Base-by-base conservation (phyloP, 2,329 filamentous ascomycete genomes). In the Zasmidium angulare region DNA sequence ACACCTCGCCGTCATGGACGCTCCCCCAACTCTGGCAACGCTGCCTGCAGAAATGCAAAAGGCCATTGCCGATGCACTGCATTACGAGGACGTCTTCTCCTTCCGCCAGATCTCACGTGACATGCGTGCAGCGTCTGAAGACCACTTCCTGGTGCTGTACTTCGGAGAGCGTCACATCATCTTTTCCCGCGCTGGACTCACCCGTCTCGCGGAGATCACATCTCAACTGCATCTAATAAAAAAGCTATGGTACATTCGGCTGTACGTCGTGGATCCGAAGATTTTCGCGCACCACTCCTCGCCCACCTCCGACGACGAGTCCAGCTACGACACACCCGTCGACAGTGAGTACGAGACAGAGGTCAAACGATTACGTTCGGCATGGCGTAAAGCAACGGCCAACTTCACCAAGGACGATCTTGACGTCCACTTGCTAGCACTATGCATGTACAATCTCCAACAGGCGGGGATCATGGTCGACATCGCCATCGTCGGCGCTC, bases 41-140 rank as follows among this genome's bases (percentile, higher is more conserved):
- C 24, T 53, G 11, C 51, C 51, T 3, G 51, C 31, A 7, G 51
- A 53, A 22, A 20, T 53, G 51, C 51, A 53, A 17, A 40, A 43
- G 26, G 51, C 4, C 2, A 40, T 53, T 22, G 51, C 51, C 2
- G 31, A 43, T 7, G 26, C 19, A n/a, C 19, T 46, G n/a, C 24
- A 53, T 19, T 20, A 23, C 20, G 23, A 40, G 3, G 17, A 19
- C 23, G n/a, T 53, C n/a, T 3, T 40, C 17, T 17, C 24, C 14
- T 22, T 53, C 17, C 51, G 51, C 26, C 47, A 22, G n/a, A 20
- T 49, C 2, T 22, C 12, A 6, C 17, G 21, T 22, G 21, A 49
- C 19, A 20, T 49, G 12, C 47, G 21, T 14, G 47, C 47, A 23
- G 47, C 47, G 9, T 20, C 21, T 7, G 47, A 49, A 10, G 47